These are phyloP conservation scores for Ceratorhiza oryzae-sativae DNA, from an alignment of 1,284 basidiomycete genomes.

Conservation along the genomic window DNA sequence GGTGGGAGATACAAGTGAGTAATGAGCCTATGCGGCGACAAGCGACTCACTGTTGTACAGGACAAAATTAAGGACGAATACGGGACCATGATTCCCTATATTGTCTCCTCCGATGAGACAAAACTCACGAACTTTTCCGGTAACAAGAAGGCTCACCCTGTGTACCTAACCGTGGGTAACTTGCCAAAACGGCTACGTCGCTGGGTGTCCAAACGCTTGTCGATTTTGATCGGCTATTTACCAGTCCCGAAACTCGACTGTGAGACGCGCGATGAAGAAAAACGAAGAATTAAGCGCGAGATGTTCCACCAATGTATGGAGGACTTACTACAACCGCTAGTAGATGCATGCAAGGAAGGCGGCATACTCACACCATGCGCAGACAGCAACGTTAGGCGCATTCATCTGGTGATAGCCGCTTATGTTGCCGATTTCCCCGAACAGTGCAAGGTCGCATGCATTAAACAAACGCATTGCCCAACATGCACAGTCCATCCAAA, in stretches of 20 bases:
- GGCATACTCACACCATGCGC: constrained; percentile 19
- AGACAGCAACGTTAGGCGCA: constrained; percentile 31
- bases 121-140: constrained; percentile 31
- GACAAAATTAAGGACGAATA: neutral
- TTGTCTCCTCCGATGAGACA: constrained; percentile 40
- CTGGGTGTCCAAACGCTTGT: neutral
- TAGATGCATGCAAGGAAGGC: constrained; percentile 38
- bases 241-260: constrained; percentile 19
- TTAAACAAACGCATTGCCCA: constrained; percentile 21
- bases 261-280: neutral
- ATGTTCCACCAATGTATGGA: constrained; percentile 20
- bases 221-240: constrained; percentile 38
- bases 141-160: constrained; percentile 38
- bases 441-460: constrained; percentile 40
- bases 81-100: constrained; percentile 23
- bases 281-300: neutral
- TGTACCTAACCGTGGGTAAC: constrained; percentile 42
- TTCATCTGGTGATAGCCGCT: constrained; percentile 30
- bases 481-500: constrained; percentile 15
- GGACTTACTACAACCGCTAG: constrained; percentile 32
- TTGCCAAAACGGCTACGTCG: constrained; percentile 35
- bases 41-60: constrained; percentile 19
- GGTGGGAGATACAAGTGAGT: constrained; percentile 38
- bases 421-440: constrained; percentile 41
- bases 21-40: neutral